phyloP scores from a whole-genome alignment of 495 filamentous ascomycete genomes.

The Xylaria intraflava region DNA sequence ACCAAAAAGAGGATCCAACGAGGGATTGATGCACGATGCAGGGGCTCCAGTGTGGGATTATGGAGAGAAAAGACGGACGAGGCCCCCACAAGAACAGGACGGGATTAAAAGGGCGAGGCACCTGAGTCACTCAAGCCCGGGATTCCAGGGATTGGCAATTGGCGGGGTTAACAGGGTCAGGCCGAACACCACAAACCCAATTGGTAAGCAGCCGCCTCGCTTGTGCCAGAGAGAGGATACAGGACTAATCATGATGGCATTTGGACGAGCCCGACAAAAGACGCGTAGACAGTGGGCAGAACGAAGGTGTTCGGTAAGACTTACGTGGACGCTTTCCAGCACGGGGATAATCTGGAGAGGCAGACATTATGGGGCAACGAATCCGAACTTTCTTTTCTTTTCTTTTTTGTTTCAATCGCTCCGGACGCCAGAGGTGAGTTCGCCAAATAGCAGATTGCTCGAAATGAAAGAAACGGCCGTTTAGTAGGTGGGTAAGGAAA shows the following conservation, averaged over 20 bases:
- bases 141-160: too few relatives aligned
- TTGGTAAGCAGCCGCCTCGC: too few relatives aligned
- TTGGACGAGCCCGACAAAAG: not conserved
- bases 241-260: not conserved
- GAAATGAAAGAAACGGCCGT: too few relatives aligned
- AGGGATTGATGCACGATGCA: too few relatives aligned
- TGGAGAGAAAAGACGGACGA: not conserved
- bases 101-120: too few relatives aligned
- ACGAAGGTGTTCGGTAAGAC: not conserved
- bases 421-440: too few relatives aligned
- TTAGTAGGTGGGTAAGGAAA: too few relatives aligned
- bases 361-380: constrained; percentile 4
- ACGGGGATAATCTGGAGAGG: constrained; percentile 18
- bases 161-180: too few relatives aligned
- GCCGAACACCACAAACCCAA: not conserved
- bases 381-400: not conserved
- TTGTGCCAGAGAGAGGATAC: not conserved
- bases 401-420: not conserved
- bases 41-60: too few relatives aligned
- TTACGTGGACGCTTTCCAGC: constrained; percentile 29
- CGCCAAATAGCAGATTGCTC: too few relatives aligned
- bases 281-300: not conserved
- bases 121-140: too few relatives aligned
- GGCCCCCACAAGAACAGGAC: not conserved
- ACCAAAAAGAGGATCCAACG: too few relatives aligned